phyloP scores from a whole-genome alignment of 2,329 filamentous ascomycete species.

The Alternaria atra region DNA sequence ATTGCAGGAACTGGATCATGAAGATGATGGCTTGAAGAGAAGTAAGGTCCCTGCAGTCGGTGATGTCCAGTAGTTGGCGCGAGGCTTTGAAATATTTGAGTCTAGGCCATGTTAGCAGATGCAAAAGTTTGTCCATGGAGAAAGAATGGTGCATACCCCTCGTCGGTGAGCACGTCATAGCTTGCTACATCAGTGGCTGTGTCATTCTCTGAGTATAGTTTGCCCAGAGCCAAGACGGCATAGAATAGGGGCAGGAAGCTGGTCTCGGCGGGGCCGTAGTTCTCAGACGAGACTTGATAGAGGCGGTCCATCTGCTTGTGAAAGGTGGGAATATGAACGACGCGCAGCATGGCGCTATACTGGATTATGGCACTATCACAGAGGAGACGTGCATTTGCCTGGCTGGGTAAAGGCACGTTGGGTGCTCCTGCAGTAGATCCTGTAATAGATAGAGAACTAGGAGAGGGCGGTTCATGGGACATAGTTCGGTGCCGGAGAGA shows the following conservation, averaged over 20 bases:
- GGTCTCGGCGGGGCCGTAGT: constrained; percentile 57
- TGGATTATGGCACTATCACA: constrained; percentile 70
- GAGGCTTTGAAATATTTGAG: constrained; percentile 60
- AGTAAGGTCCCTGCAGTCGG: constrained; percentile 61
- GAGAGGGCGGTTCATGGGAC: constrained; percentile 73
- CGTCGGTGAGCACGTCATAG: constrained; percentile 58
- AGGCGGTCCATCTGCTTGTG: constrained; percentile 79
- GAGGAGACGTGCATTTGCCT: constrained; percentile 64
- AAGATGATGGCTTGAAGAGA: constrained; percentile 62
- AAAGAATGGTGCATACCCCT: constrained; percentile 49
- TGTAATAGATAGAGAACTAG: constrained; percentile 72
- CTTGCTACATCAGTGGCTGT: constrained; percentile 48
- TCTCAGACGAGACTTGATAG: constrained; percentile 70
- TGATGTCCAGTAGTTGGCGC: constrained; percentile 61
- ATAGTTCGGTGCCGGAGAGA: constrained; percentile 65
- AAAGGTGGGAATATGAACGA: constrained; percentile 84
- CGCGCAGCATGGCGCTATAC: constrained; percentile 70
- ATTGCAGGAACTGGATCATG: constrained; percentile 64
- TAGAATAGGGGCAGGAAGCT: constrained; percentile 60
- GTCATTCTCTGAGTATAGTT: constrained; percentile 56
- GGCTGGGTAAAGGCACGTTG: constrained; percentile 72
- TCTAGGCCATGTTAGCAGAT: constrained; percentile 39
- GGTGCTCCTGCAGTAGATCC: constrained; percentile 44
- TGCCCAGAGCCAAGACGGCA: constrained; percentile 58
- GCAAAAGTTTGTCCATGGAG: not conserved